A percentile compares a stretch with the other conserved stretches of the same genome.
Evolutionary conservation across 352 stramenopile genomes (phyloP).

Genomic region (Chrysophaeum taylorii): DNA sequence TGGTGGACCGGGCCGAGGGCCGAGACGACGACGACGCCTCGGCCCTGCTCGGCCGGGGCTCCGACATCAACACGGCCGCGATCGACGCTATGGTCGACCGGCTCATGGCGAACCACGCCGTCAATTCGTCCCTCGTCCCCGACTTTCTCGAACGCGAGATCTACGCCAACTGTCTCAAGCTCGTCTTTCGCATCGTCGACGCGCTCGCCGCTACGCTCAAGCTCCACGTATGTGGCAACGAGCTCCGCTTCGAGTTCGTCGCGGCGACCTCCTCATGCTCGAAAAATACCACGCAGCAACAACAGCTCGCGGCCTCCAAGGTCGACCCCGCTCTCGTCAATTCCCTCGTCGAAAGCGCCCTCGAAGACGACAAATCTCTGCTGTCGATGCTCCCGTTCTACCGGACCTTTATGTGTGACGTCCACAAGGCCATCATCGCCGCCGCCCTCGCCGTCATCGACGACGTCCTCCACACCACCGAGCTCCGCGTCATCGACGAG

Average conservation of each 20-base stretch:
- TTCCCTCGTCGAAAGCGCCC: neutral
- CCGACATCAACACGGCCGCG: conserved; percentile 25
- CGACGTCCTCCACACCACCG: neutral
- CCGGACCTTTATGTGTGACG: neutral
- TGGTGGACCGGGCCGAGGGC: no score
- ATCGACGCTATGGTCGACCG: conserved; percentile 24
- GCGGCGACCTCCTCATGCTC: no score
- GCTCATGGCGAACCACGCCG: conserved; percentile 21
- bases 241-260: conserved; percentile 13
- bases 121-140: conserved; percentile 28
- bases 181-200: conserved; percentile 31
- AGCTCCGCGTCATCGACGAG: neutral
- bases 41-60: no score
- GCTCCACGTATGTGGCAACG: conserved; percentile 29
- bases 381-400: neutral
- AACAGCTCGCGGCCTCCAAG: neutral
- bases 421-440: neutral
- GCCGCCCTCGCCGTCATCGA: neutral
- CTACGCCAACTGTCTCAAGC: conserved; percentile 25
- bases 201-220: conserved; percentile 19
- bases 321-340: neutral
- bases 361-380: neutral
- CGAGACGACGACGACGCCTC: no score
- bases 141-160: conserved; percentile 29
- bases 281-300: neutral